Evolutionary conservation across 164 flowering plant genomes (phyloP).

Genomic region (Vitis vinifera): ASM3070453v1 NC_081819.1:16129501-16130000

Average conservation of each 20-base stretch:
- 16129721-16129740: conserved; percentile 73
- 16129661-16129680: conserved; percentile 29
- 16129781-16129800: conserved; percentile 56
- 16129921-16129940: conserved; percentile 69
- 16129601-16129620: conserved; percentile 60
- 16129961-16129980: conserved; percentile 65
- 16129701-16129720: conserved; percentile 78
- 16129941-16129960: conserved; percentile 65
- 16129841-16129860: conserved; percentile 67
- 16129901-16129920: conserved; percentile 50
- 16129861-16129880: conserved; percentile 73
- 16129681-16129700: conserved; percentile 68
- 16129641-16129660: conserved; percentile 62
- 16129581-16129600: conserved; percentile 51
- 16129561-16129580: conserved; percentile 71
- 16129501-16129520: conserved; percentile 61
- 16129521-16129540: conserved; percentile 63
- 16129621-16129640: conserved; percentile 53
- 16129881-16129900: conserved; percentile 57
- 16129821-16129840: conserved; percentile 73
- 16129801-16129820: conserved; percentile 80
- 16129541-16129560: conserved; percentile 69
- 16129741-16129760: conserved; percentile 62
- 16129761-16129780: conserved; percentile 66
- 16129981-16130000: conserved; percentile 54